phyloP scores from a whole-genome alignment of 805 yeast genomes.

The Komagataella populi region DNA sequence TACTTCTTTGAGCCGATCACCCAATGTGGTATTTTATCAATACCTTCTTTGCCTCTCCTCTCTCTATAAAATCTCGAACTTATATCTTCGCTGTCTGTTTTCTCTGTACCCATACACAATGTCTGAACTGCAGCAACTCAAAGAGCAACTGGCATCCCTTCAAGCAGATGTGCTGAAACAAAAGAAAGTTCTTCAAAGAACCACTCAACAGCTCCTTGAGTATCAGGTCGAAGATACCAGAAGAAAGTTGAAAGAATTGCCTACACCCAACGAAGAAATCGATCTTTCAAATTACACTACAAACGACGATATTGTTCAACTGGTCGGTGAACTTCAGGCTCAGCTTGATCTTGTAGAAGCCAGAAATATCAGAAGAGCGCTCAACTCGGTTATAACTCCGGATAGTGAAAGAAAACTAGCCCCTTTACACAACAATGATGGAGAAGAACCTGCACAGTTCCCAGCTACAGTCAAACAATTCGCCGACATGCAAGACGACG shows the following conservation, averaged over 20 bases:
- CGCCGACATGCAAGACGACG: conserved; percentile 25
- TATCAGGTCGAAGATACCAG: conserved; percentile 48
- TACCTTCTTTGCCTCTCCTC: neutral
- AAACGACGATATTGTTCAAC: conserved; percentile 72
- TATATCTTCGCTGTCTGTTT: neutral
- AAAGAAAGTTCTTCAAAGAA: conserved; percentile 47
- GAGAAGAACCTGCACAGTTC: conserved; percentile 48
- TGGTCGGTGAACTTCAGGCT: conserved; percentile 82
- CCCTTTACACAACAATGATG: conserved; percentile 68
- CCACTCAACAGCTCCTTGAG: conserved; percentile 69
- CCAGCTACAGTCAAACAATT: conserved; percentile 50
- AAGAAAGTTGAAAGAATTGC: conserved; percentile 9
- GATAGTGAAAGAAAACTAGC: conserved; percentile 34
- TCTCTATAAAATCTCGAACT: neutral
- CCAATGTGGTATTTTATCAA: neutral
- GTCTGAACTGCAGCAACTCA: conserved; percentile 10
- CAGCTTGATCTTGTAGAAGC: conserved; percentile 74
- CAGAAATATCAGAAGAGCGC: conserved; percentile 56
- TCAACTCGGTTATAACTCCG: conserved; percentile 37
- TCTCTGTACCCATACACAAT: neutral
- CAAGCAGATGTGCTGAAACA: conserved; percentile 49
- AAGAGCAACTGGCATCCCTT: conserved; percentile 36
- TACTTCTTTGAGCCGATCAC: neutral
- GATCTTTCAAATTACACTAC: conserved; percentile 53
- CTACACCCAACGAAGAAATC: conserved; percentile 9